Conservation (phyloP, 2,329 filamentous ascomycete genomes). For the Leptographium lundbergii region DNA sequence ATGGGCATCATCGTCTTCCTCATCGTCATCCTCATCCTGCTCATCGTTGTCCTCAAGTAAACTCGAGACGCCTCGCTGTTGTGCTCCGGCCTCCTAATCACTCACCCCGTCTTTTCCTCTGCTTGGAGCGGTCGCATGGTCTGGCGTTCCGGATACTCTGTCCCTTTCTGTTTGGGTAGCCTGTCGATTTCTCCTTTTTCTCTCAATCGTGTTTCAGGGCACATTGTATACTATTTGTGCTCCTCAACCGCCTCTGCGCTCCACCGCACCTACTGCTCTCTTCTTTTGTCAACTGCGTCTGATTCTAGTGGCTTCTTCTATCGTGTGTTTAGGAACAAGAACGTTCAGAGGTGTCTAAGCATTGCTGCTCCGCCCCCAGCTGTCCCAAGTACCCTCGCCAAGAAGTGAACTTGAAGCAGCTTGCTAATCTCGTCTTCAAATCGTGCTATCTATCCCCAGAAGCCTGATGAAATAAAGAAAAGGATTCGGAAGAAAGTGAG, state of each 20-base stretch:
- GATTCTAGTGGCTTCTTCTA: neutral
- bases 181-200: neutral
- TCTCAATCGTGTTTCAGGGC: neutral
- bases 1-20: slow-evolving; percentile 70
- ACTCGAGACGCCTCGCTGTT: neutral
- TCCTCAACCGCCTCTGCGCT: neutral
- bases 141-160: neutral
- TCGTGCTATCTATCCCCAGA: neutral
- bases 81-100: neutral
- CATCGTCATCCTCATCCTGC: slow-evolving; percentile 67
- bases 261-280: neutral
- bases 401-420: neutral
- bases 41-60: slow-evolving; percentile 72
- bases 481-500: neutral
- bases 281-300: neutral
- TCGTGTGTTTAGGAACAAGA: neutral
- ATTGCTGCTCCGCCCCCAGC: neutral
- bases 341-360: neutral
- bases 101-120: neutral
- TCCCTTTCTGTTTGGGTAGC: neutral
- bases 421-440: neutral
- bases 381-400: neutral
- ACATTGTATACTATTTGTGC: neutral
- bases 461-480: neutral
- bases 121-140: neutral